Evolutionary conservation across 352 stramenopile species (phyloP), one percentile per base, ranked within the genome.

Genomic region (Globisporangium mamillatum): DNA sequence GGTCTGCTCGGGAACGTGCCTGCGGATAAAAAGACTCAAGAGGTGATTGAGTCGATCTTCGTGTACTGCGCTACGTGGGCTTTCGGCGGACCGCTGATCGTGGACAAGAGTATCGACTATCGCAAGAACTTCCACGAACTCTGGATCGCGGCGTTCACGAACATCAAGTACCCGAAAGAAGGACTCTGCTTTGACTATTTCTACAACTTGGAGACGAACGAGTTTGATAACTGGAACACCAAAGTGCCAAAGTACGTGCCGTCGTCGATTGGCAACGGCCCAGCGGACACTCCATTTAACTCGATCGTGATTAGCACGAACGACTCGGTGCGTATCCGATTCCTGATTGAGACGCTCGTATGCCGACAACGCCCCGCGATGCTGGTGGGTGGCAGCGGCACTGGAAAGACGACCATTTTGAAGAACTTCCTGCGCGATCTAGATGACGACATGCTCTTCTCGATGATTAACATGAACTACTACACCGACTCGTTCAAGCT

Each of bases 401-500:
- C 95, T n/a, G 97, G 97, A 20, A 99, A 99, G 74, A 99, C 97
- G 22, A 97, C 95, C 34, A 98, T 99, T 58, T 88, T 99, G 54
- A 98, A 98, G 73, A 98, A 98, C 60, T 99, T 98, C 72, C 75
- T 98, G 20, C 84, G 89, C 2, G 89, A 89, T 69, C 53, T 92
- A 0, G 85, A 95, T 56, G 96, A 99, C 57, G 92, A 97, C 60
- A 98, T 99, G 82, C 78, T 99, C 34, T 97, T 92, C 75, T 97
- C 94, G 60, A 98, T 90, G 69, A 98, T 99, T 77, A 98, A 98
- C 77, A 98, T 99, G 96, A 98, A 97, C 68, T 98, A 98, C 79
- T 98, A 98, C 79, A 98, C 92, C 3, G 92, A 98, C 71, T 98
- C 92, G 24, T 97, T 90, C 73, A 98, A 97, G 56, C 74, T 99